phyloP scores from a whole-genome alignment of 805 yeast species.

The Teunomyces gatunensis region DNA sequence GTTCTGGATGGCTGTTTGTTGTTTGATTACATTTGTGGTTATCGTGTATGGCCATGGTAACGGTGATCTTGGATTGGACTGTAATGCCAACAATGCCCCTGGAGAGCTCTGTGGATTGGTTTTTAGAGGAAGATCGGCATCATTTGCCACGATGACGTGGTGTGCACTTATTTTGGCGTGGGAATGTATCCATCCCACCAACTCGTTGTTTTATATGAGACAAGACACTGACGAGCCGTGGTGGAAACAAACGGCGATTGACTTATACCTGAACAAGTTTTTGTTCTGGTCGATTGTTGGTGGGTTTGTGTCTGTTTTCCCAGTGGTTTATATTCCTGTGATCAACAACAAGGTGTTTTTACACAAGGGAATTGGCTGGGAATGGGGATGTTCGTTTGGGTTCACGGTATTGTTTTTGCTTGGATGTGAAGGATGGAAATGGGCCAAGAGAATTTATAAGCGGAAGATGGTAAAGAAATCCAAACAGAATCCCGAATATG shows the following conservation, averaged over 20 bases:
- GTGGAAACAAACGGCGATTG: conserved; percentile 57
- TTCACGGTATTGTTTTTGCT: conserved; percentile 54
- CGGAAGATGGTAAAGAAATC: conserved; percentile 30
- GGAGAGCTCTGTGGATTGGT: conserved; percentile 54
- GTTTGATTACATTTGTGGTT: conserved; percentile 63
- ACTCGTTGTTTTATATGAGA: conserved; percentile 69
- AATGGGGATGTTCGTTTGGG: conserved; percentile 76
- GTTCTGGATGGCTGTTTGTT: conserved; percentile 65
- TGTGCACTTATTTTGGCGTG: conserved; percentile 77
- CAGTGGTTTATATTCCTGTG: conserved; percentile 85
- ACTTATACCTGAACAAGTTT: conserved; percentile 71
- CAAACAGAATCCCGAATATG: conserved; percentile 60
- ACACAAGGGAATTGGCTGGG: conserved; percentile 69
- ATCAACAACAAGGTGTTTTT: conserved; percentile 73
- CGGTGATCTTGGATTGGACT: conserved; percentile 62
- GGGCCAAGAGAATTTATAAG: conserved; percentile 55
- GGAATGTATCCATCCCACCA: conserved; percentile 74
- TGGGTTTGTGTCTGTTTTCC: conserved; percentile 72
- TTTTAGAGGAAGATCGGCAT: conserved; percentile 70
- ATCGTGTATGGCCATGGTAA: conserved; percentile 65
- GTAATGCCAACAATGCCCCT: conserved; percentile 50
- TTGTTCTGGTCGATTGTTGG: conserved; percentile 76
- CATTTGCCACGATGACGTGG: conserved; percentile 85
- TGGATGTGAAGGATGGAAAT: conserved; percentile 68
- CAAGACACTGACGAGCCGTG: conserved; percentile 58